These are phyloP conservation scores for Apiotrichum veenhuisii DNA, from an alignment of 1,284 basidiomycete species.

Conservation along the genomic window DNA sequence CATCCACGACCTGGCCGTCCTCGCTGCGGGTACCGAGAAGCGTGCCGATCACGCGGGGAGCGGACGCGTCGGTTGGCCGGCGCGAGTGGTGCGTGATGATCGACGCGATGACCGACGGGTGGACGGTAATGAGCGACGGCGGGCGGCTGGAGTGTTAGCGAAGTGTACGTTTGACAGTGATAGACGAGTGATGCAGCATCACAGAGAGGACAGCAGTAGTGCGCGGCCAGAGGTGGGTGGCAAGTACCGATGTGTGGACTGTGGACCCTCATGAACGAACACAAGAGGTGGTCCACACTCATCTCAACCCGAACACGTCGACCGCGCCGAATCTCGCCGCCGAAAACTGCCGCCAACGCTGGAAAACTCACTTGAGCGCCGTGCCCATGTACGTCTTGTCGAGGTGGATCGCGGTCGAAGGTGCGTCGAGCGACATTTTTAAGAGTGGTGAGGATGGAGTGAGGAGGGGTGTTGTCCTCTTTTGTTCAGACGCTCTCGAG, in stretches of 20 bases:
- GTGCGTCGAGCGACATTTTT: conserved; percentile 47
- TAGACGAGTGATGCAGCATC: no score
- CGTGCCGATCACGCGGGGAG: conserved; percentile 83
- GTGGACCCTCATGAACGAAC: no score
- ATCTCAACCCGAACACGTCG: neutral
- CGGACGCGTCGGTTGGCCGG: conserved; percentile 59
- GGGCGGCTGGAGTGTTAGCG: conserved; percentile 53
- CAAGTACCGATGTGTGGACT: no score
- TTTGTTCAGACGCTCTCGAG: neutral
- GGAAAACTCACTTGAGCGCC: conserved; percentile 31
- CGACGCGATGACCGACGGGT: conserved; percentile 89
- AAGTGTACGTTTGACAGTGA: no score
- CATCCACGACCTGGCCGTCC: conserved; percentile 60
- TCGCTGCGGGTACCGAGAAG: conserved; percentile 82
- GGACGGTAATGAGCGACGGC: conserved; percentile 72
- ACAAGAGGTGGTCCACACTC: no score
- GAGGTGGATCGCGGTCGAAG: conserved; percentile 47
- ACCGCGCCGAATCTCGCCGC: neutral
- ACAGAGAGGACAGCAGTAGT: no score
- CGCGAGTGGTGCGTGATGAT: conserved; percentile 97
- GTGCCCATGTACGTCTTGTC: conserved; percentile 43
- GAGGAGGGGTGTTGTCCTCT: neutral
- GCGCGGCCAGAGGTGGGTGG: no score
- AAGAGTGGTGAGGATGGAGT: conserved; percentile 3
- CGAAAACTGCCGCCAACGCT: no score